Evolutionary conservation across 192 early-diverging fungal species (phyloP), one percentile per base, ranked within the genome.

Genomic region (Spizellomyces sp.): DNA sequence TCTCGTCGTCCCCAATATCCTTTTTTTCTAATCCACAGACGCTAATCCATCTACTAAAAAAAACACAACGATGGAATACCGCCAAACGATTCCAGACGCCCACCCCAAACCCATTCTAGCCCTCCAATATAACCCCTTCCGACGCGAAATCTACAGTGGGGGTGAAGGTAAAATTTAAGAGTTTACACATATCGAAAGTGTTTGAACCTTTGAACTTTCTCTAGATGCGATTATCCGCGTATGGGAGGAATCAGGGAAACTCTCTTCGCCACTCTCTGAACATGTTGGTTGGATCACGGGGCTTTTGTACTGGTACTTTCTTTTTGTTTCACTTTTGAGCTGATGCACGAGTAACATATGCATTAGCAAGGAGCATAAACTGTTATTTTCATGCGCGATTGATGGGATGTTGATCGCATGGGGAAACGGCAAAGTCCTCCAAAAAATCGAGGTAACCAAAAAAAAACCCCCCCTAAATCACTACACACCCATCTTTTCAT

Each of bases 221-320:
- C 17, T 21, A 84, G 84, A 87, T 67, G 70, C 78, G 6, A 62
- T 78, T 9, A 81, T 86, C 27, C 50, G 76, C 47, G 83, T 86
- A 14, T 88, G 87, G 80, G 86, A 88, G 43, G 86, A 88, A 58
- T 76, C 85, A 1, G 83, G 86, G 15, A 87, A 86, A 48, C 66
- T 84, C 3, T 36, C 81, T 22, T 62, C 62, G 46, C 62, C 64
- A 2, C 71, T 80, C 54, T 64, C 66, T 10, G 85, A 82, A 45
- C 86, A 88, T 61, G 50, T 60, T 22, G 86, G 86, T 46, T 88
- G 84, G 84, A 72, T 88, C 36, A 87, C 84, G 19, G 70, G 65
- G 21, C 62, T 88, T 46, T 62, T 82, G 9, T 88, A 77, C 50
- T 86, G 85, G 85, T 86, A 79, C 6, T 14, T 14, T 27, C 6